These are phyloP conservation scores for Bocquillonia castaneifolia DNA, from an alignment of 441 rosid species.

Conservation along the genomic window DNA sequence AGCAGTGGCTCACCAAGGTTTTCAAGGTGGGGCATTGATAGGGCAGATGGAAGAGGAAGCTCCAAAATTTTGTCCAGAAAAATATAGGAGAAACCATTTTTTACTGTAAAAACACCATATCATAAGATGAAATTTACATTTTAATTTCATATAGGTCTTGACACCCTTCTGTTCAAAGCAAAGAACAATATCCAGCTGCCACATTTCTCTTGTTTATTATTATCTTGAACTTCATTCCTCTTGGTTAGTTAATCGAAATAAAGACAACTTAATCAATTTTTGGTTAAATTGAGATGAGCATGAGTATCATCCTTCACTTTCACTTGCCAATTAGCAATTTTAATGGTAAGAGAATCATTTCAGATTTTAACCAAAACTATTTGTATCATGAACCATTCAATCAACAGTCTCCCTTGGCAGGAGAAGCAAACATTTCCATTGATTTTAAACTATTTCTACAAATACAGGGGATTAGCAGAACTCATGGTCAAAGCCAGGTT, in stretches of 20 bases:
- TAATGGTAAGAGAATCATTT: neutral
- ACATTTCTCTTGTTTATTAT: too few species aligned
- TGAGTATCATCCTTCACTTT: neutral
- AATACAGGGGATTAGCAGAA: constrained; percentile 13
- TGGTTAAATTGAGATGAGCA: neutral
- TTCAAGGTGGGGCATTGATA: too few species aligned
- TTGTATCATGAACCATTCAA: neutral
- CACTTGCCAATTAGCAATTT: neutral
- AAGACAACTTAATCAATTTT: neutral
- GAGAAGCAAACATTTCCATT: neutral
- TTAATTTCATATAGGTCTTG: too few species aligned
- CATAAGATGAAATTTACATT: too few species aligned
- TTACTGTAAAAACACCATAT: too few species aligned
- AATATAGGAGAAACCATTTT: too few species aligned
- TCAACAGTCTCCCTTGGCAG: neutral
- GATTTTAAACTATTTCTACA: constrained; percentile 3
- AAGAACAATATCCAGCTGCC: neutral
- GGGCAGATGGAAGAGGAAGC: neutral
- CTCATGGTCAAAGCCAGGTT: constrained; percentile 12
- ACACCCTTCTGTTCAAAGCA: neutral
- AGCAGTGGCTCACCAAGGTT: too few species aligned
- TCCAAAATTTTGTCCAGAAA: neutral
- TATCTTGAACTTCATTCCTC: too few species aligned
- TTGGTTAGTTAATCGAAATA: too few species aligned
- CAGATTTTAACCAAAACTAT: neutral